These are phyloP conservation scores for Pseudogymnoascus sp. DNA, from an alignment of 2,329 filamentous ascomycete genomes.

Conservation along the genomic window DNA sequence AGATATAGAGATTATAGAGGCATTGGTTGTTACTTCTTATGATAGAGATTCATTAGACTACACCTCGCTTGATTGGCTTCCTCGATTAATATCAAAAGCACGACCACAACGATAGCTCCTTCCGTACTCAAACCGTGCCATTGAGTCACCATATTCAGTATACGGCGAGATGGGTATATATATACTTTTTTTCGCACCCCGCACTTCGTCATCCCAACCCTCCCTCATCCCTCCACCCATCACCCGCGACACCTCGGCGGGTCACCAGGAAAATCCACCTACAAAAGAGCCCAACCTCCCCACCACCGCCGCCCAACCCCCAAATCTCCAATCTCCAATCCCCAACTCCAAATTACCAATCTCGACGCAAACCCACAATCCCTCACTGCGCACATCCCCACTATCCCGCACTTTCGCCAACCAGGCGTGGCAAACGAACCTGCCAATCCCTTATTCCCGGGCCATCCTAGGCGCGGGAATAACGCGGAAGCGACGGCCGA, in stretches of 20 bases:
- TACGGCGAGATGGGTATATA: not conserved
- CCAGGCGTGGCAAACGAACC: not conserved
- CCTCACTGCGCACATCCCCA: not conserved
- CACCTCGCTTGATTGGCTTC: not conserved
- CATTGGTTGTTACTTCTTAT: not conserved
- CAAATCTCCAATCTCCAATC: constrained; percentile 3
- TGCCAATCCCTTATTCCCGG: not conserved
- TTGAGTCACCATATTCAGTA: not conserved
- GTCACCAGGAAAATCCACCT: not conserved
- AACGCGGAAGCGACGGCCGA: constrained; percentile 5
- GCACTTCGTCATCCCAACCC: not conserved
- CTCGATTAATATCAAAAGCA: not conserved
- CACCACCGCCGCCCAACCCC: not conserved
- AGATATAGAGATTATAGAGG: not conserved
- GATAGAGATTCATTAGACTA: not conserved
- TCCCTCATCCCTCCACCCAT: not conserved
- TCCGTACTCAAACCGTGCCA: not conserved
- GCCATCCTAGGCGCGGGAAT: not conserved
- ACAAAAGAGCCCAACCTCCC: not conserved
- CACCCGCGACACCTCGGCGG: not conserved
- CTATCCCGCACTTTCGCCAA: not conserved
- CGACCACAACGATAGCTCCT: not conserved
- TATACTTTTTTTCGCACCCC: not conserved
- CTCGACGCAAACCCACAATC: not conserved
- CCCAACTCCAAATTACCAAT: not conserved